Conservation (phyloP, 1,139 yeast species). For the Saccharomyces pastorianus region DNA sequence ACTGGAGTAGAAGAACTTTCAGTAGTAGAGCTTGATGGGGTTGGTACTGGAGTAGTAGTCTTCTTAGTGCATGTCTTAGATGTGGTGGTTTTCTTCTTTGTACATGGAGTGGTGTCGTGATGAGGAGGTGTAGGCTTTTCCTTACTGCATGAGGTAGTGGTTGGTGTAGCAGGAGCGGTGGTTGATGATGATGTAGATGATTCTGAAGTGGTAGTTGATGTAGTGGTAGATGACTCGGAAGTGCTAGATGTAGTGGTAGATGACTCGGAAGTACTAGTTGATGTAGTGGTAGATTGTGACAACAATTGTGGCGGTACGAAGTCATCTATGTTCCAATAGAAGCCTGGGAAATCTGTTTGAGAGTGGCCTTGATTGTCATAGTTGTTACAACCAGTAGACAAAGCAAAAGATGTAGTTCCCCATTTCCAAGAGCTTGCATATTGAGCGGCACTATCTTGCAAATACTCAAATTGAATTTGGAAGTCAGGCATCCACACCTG, state of each 20-base stretch:
- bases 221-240: too few species aligned
- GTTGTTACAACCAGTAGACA: slow-evolving; percentile 27
- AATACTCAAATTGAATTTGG: slow-evolving; percentile 31
- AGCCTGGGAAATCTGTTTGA: slow-evolving; percentile 25
- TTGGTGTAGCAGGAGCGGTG: too few species aligned
- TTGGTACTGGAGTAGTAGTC: not conserved
- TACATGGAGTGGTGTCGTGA: too few species aligned
- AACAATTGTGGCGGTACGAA: too few species aligned
- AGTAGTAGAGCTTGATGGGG: not conserved
- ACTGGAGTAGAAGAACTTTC: not conserved
- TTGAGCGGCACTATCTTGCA: slow-evolving; percentile 11
- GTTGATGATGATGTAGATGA: too few species aligned
- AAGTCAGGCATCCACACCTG: slow-evolving; percentile 20
- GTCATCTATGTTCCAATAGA: slow-evolving; percentile 24
- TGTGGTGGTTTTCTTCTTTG: too few species aligned
- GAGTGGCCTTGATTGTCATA: slow-evolving; percentile 25
- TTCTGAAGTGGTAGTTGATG: too few species aligned
- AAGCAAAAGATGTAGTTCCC: slow-evolving; percentile 20
- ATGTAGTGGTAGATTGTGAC: not conserved
- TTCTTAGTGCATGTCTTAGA: too few species aligned
- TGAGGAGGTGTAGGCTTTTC: too few species aligned
- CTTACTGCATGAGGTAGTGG: too few species aligned
- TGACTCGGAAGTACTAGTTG: too few species aligned
- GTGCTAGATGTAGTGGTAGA: too few species aligned
- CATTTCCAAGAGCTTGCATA: slow-evolving; percentile 17